phyloP scores from a whole-genome alignment of 31 red algal genomes.

The Endocladia muricata region DNA sequence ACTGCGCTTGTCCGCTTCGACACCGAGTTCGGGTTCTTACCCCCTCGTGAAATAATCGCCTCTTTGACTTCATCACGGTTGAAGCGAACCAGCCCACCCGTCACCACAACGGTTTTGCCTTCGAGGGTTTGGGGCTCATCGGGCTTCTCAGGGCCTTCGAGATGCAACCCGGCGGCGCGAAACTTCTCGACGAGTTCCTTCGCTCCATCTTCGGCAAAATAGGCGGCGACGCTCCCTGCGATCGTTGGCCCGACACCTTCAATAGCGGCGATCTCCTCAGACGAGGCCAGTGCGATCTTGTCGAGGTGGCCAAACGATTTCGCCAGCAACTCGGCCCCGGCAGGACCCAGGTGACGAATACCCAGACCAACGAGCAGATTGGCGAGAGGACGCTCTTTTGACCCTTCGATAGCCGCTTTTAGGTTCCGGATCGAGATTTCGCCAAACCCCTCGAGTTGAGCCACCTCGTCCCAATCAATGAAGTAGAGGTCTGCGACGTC shows the following conservation, averaged over 20 bases:
- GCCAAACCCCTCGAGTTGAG: no score
- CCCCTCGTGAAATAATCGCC: background rate
- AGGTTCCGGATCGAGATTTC: no score
- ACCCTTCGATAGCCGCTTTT: background rate
- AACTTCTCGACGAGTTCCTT: background rate
- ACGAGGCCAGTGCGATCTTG: background rate
- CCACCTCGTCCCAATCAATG: no score
- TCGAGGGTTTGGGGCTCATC: background rate
- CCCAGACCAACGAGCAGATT: background rate
- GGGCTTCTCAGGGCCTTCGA: background rate
- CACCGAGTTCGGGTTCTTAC: background rate
- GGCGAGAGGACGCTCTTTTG: background rate
- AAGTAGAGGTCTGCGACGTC: constrained; percentile 2
- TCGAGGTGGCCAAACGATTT: background rate
- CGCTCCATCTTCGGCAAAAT: constrained; percentile 7
- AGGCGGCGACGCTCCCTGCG: background rate
- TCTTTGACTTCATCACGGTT: constrained; percentile 13
- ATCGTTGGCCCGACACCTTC: background rate
- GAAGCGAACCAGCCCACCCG: background rate
- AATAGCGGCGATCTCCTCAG: background rate
- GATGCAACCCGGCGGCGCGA: background rate
- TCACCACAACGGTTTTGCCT: constrained; percentile 40
- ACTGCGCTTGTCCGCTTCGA: constrained; percentile 12
- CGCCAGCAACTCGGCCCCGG: background rate
- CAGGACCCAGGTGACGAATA: background rate